A percentile compares a stretch with the other conserved stretches of the same genome.
Evolutionary conservation across 352 stramenopile genomes (phyloP).

Genomic region (Halophytophthora batemanensis): DNA sequence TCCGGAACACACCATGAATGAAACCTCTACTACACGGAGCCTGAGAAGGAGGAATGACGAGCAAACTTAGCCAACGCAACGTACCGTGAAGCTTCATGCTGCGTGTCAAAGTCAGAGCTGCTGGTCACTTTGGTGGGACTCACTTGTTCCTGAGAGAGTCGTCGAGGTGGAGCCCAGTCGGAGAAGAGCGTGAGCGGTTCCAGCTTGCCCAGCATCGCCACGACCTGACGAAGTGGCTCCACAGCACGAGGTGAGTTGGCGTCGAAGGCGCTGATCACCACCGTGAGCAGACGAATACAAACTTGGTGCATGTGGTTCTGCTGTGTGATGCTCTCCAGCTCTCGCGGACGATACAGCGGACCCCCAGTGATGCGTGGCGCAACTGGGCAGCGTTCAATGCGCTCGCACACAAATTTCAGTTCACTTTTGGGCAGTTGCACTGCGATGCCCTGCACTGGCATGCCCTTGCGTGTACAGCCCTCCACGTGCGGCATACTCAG

Average conservation of each 20-base stretch:
- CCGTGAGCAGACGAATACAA: constrained; percentile 59
- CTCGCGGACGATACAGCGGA: constrained; percentile 61
- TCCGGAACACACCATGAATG: background rate
- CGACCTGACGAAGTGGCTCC: constrained; percentile 68
- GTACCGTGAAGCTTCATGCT: constrained; percentile 51
- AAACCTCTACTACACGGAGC: background rate
- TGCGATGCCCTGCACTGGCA: constrained; percentile 62
- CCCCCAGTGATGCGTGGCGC: constrained; percentile 47
- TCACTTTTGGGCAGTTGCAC: constrained; percentile 84
- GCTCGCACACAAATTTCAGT: constrained; percentile 82
- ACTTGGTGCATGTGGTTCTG: constrained; percentile 85
- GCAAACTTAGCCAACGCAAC: background rate
- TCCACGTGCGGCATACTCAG: constrained; percentile 87
- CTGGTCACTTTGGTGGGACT: constrained; percentile 44
- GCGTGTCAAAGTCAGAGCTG: constrained; percentile 60
- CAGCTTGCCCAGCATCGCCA: constrained; percentile 53
- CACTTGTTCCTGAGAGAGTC: constrained; percentile 41
- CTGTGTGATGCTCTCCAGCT: constrained; percentile 45
- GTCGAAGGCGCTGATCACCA: constrained; percentile 60
- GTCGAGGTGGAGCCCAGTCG: constrained; percentile 72
- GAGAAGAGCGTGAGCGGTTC: constrained; percentile 67
- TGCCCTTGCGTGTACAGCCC: constrained; percentile 76
- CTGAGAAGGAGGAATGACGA: background rate
- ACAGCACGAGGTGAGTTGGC: constrained; percentile 35
- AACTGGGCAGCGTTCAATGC: constrained; percentile 70